Evolutionary conservation across 1,139 yeast genomes (phyloP), one percentile per base, ranked within the genome.

Genomic region (Suhomyces atakaporum): DNA sequence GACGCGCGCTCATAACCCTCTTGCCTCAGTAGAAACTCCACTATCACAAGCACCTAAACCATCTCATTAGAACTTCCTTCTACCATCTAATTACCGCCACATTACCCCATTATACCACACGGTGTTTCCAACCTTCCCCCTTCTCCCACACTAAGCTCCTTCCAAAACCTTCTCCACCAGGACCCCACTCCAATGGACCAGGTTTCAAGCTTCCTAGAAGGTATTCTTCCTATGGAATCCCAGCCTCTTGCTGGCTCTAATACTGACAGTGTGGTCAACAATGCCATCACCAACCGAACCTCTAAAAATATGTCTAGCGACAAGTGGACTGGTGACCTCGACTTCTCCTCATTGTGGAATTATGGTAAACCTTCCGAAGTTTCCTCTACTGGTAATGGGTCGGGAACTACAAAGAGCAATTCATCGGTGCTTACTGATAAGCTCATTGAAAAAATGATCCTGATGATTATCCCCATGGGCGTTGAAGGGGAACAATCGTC

Each of bases 391-490:
- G 13, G 16, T 15, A 26, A 29, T 5, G 15, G 27, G 15, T 16
- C 40, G 3, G 30, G 30, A 7, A 5, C 27, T 16, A n/a, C 18
- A 8, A 13, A 16, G 13, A 33, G 32, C 24, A 29, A 29, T 25
- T 25, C 35, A 13, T 22, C 40, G 27, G 63, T 75, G 41, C 58
- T 80, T 56, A 73, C 85, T 0, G 95, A 87, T 49, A 81, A 80
- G 42, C 59, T 87, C 35, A 73, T 86, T 48, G 95, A 86, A 51
- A 75, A 79, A 49, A 65, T 85, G 26, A 66, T 86, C 3, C 66
- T 77, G 19, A 79, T 85, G 80, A 81, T 89, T 4, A 63, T 86
- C 23, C 94, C 95, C 0, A 72, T 84, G 4, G 70, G 82, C 10
- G 66, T 79, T 3, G 67, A 68, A 34, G 68, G 62, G 26, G 63